These are phyloP conservation scores for Ogataea pilisensis DNA, from an alignment of 805 yeast species.

Conservation along the genomic window DNA sequence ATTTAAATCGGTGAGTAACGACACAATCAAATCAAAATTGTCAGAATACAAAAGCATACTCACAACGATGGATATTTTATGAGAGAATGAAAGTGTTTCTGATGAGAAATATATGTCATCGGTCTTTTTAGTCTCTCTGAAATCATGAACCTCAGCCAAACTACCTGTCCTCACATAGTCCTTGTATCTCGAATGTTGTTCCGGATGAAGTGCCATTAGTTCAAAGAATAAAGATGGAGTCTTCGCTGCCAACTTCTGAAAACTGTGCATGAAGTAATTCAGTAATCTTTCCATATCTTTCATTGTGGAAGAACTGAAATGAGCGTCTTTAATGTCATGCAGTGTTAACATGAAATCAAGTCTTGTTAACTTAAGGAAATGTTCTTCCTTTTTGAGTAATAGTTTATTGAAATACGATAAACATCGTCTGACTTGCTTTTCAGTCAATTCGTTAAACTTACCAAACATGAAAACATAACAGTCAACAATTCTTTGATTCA, in stretches of 20 bases:
- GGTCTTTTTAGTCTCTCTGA: conserved; percentile 30
- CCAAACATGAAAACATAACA: conserved; percentile 61
- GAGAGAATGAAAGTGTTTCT: conserved; percentile 18
- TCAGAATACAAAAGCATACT: conserved; percentile 36
- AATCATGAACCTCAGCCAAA: conserved; percentile 34
- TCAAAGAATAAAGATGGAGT: conserved; percentile 59
- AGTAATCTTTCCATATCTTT: conserved; percentile 63
- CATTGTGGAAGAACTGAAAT: conserved; percentile 46
- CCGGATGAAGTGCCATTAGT: conserved; percentile 54
- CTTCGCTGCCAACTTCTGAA: conserved; percentile 42
- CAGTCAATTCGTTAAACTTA: conserved; percentile 57
- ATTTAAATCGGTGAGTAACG: conserved; percentile 38
- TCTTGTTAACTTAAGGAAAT: conserved; percentile 51
- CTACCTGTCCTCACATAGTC: conserved; percentile 63
- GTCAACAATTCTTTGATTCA: conserved; percentile 57
- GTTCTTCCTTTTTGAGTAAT: conserved; percentile 58
- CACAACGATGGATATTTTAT: conserved; percentile 23
- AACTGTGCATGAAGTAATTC: conserved; percentile 57
- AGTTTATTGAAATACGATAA: conserved; percentile 69
- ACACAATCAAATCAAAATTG: conserved; percentile 41
- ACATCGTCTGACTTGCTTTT: conserved; percentile 56
- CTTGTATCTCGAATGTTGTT: conserved; percentile 40
- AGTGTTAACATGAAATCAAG: conserved; percentile 67
- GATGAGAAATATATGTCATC: conserved; percentile 16
- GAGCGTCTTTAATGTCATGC: conserved; percentile 47